Conservation (phyloP, 345 rosid genomes). For the Rhodomyrtus tomentosa region DNA sequence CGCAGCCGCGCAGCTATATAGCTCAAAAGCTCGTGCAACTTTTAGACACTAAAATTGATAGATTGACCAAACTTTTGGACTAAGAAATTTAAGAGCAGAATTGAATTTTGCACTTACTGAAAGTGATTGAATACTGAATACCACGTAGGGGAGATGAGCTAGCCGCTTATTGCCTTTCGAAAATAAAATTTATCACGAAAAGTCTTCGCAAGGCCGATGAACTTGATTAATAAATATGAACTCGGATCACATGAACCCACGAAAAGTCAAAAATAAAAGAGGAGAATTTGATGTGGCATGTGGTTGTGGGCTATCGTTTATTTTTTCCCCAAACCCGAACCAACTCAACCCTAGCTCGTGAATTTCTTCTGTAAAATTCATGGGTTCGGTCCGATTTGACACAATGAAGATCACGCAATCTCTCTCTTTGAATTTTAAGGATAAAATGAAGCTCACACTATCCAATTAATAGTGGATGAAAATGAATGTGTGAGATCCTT, state of each 20-base stretch:
- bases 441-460: neutral
- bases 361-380: neutral
- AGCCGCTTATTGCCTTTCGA: neutral
- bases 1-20: neutral
- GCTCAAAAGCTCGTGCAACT: neutral
- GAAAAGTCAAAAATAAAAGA: neutral
- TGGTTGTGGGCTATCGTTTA: neutral
- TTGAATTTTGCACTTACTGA: neutral
- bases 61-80: neutral
- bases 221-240: neutral
- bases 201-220: neutral
- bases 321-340: neutral
- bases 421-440: neutral
- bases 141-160: neutral
- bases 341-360: accelerated
- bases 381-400: neutral
- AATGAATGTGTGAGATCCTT: neutral
- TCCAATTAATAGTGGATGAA: neutral
- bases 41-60: neutral
- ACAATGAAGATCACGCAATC: neutral
- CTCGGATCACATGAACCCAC: neutral
- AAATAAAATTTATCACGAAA: neutral
- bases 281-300: neutral
- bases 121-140: neutral
- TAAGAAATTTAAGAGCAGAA: neutral